phyloP scores from a whole-genome alignment of 2,329 filamentous ascomycete genomes.

The Cladosporium sp. region DNA sequence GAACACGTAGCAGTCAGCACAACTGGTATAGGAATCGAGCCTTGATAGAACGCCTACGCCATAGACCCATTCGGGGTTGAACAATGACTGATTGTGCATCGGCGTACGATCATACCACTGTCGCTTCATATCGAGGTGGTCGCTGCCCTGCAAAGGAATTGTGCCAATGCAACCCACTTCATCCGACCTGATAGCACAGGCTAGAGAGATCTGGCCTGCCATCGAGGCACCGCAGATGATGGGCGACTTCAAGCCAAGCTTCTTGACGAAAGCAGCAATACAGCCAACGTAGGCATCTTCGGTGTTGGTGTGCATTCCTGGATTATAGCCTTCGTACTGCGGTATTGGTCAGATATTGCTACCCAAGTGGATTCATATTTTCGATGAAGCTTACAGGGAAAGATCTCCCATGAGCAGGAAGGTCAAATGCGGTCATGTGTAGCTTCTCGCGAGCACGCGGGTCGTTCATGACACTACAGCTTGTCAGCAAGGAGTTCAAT shows the following conservation, averaged over 20 bases:
- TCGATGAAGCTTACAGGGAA: constrained; percentile 34
- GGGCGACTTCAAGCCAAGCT: constrained; percentile 40
- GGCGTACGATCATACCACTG: constrained; percentile 43
- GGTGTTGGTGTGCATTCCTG: constrained; percentile 46
- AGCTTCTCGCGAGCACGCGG: constrained; percentile 43
- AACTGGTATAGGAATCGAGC: neutral
- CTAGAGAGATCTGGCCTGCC: constrained; percentile 48
- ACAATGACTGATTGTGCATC: constrained; percentile 46
- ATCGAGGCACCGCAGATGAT: constrained; percentile 50
- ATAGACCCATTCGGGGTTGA: constrained; percentile 45
- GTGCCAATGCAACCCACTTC: constrained; percentile 45
- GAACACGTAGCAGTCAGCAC: neutral
- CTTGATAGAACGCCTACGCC: constrained; percentile 21
- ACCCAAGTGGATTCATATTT: too few relatives aligned
- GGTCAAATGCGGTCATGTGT: constrained; percentile 48
- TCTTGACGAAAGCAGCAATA: constrained; percentile 43
- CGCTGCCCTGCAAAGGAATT: constrained; percentile 45
- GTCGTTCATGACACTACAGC: constrained; percentile 45
- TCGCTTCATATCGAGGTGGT: constrained; percentile 41
- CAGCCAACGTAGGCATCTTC: constrained; percentile 46
- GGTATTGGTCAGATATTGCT: neutral
- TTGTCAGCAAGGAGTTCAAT: neutral
- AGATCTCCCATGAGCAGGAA: constrained; percentile 47
- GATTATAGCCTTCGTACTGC: constrained; percentile 15
- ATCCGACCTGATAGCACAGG: constrained; percentile 43